Base-by-base conservation (phyloP, 2,329 filamentous ascomycete species). In the Calonectria hawksworthii region DNA sequence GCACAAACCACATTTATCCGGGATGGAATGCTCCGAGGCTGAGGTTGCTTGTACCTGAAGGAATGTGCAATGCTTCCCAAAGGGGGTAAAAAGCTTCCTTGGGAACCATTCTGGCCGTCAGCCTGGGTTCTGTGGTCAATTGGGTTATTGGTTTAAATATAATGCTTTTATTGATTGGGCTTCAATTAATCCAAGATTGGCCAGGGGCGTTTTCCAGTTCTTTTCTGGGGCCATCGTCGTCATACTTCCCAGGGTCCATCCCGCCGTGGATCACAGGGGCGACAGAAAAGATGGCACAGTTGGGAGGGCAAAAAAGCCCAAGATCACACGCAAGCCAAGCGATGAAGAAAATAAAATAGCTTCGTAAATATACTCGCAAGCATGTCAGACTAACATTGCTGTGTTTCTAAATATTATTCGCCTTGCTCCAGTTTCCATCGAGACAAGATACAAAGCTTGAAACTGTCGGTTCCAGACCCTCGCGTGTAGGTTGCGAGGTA, bases 1-100 rank as follows among this genome's bases (percentile, higher is more conserved):
- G 56, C 59, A 64, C 66, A 73, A 73, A 66, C 71, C 71, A 73
- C 71, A 73, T n/a, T 21, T n/a, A 14, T 14, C 30, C 34, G 38
- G 51, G 44, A 50, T 51, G 36, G 47, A 32, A 70, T 65, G 47
- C 50, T 41, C 21, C 59, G 59, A 70, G 71, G 71, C 71, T 73
- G 59, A 52, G 38, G 44, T 69, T 32, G 66, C 59, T 73, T 52
- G 50, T 34, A 51, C 68, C 66, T 69, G 66, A 50, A 64, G 61
- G 38, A 47, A 47, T 64, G 61, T 64, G 61, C 28, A 30, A 13
- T 11, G 11, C 56, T 36, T 16, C 10, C 23, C 61, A 32, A 64
- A 38, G 38, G 56, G 34, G 38, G 34, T 4, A 30, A 14, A 23
- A 18, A 64, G 38, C 61, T n/a, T 23, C 23, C n/a, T n/a, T 30